These are phyloP conservation scores for Rhodotorula sp. DNA, from an alignment of 1,284 basidiomycete genomes.

Conservation along the genomic window DNA sequence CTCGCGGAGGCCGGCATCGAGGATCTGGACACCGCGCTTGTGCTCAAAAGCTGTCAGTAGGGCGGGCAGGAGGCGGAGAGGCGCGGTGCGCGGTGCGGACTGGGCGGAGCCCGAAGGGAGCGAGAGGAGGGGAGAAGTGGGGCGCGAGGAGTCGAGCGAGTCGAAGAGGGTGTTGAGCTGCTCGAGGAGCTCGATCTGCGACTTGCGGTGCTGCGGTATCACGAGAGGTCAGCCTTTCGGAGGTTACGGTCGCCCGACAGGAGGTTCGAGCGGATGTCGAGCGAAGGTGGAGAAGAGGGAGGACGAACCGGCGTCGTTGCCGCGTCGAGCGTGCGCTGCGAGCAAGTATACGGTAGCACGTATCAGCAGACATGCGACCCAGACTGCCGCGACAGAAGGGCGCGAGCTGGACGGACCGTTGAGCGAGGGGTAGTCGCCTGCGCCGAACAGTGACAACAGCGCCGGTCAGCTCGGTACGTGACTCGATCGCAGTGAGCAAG, in stretches of 20 bases:
- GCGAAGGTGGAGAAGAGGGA: neutral
- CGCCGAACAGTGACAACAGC: neutral
- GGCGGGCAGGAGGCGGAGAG: slow-evolving; percentile 21
- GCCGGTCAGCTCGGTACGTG: no score
- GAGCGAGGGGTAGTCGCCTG: slow-evolving; percentile 12
- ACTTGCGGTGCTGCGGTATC: slow-evolving; percentile 20
- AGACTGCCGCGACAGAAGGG: no score
- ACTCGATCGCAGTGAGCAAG: no score
- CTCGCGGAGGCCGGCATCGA: slow-evolving; percentile 13
- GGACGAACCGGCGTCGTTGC: slow-evolving; percentile 21
- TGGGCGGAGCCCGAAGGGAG: neutral
- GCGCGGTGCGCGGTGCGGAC: slow-evolving; percentile 13
- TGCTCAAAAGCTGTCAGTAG: slow-evolving; percentile 32
- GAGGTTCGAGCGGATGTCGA: neutral
- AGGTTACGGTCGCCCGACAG: no score
- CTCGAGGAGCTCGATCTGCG: slow-evolving; percentile 26
- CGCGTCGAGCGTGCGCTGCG: slow-evolving; percentile 6
- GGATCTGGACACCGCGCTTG: slow-evolving; percentile 27
- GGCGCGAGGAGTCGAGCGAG: slow-evolving; percentile 20
- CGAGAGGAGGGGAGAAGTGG: slow-evolving; percentile 16
- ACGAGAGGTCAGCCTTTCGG: neutral
- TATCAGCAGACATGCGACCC: neutral
- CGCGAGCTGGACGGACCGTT: neutral
- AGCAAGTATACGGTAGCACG: neutral
- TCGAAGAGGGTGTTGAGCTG: slow-evolving; percentile 36